A percentile compares a stretch with the other conserved stretches of the same genome.
phyloP scores from a whole-genome alignment of 768 basidiomycete species.

The Sarcodon sp. region DNA sequence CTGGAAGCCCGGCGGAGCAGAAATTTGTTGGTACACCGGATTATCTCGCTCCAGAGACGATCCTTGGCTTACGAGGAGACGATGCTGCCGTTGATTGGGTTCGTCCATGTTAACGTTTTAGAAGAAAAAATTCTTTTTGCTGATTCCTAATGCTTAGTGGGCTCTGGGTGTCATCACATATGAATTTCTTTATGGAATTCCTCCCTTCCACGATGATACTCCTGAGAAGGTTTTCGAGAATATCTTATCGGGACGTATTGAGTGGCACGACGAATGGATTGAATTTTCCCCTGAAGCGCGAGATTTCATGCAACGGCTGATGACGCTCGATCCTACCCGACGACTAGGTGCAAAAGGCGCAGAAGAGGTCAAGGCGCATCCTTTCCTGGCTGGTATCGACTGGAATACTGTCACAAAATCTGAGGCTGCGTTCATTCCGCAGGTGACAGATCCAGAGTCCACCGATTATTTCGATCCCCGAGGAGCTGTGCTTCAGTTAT shows the following conservation, averaged over 20 bases:
- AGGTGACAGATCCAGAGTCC: conserved; percentile 90
- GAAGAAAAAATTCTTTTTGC: conserved; percentile 5
- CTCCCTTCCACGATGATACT: conserved; percentile 95
- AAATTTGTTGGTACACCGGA: conserved; percentile 98
- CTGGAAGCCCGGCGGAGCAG: conserved; percentile 50
- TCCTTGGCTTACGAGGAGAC: conserved; percentile 89
- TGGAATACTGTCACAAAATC: conserved; percentile 86
- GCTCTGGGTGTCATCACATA: conserved; percentile 97
- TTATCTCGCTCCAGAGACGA: conserved; percentile 92
- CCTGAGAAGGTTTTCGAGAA: conserved; percentile 98
- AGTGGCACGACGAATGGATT: conserved; percentile 93
- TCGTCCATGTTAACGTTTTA: conserved; percentile 16
- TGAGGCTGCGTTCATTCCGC: conserved; percentile 92
- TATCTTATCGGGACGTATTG: conserved; percentile 85
- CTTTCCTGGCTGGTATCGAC: conserved; percentile 82
- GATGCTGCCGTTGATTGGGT: conserved; percentile 98
- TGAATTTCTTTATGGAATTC: conserved; percentile 93
- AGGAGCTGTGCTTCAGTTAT: conserved; percentile 81
- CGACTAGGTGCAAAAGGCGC: conserved; percentile 83
- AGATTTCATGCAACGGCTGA: conserved; percentile 80
- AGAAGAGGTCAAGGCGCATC: conserved; percentile 85
- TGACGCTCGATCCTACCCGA: conserved; percentile 66
- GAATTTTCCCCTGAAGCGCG: conserved; percentile 77
- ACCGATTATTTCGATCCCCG: conserved; percentile 99
- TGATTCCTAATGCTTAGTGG: conserved; percentile 49